Evolutionary conservation across 2,329 filamentous ascomycete species (phyloP), one percentile per base, ranked within the genome.

Genomic region (Diaporthe eres): DNA sequence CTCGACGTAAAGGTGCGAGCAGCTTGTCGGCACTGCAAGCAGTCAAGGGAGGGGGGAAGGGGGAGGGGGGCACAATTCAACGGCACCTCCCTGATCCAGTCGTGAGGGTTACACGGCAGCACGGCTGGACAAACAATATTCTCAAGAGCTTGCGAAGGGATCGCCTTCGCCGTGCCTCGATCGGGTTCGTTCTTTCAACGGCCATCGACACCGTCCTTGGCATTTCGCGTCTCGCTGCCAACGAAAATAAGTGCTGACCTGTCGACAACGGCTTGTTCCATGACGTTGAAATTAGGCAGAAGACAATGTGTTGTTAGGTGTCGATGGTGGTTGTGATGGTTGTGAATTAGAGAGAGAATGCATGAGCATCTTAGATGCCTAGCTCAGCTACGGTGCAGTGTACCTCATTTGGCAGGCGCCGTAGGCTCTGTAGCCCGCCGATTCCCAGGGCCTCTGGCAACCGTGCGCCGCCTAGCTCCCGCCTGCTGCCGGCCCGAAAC

Each of bases 41-140:
- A 57, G 37, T n/a, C 51, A 42, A 55, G 53, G 25, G 68, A 28
- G 53, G 17, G 53, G 68, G 25, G 53, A 2, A 53, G 68, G 68
- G 17, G 25, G 13, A 17, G 42, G 13, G 42, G 17, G 31, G 72
- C 13, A 42, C 42, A 65, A n/a, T 34, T 28, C 17, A 42, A 57
- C 42, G 25, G 25, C 60, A 65, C 61, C 61, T 55, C 49, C 49
- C 65, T 55, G 65, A 70, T 55, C n/a, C 34, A 61, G 37, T 42
- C 10, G 4, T 61, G 25, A 49, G 39, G 47, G 74, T 75, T 67
- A 75, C 74, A 75, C 74, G 44, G 15, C 74, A 65, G 71, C 58
- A 42, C 49, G 49, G 58, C 49, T 51, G 37, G 60, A 58, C 70
- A 17, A 49, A 31, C 65, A 37, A 28, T 28, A 25, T 8, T 60